A percentile compares a stretch with the other conserved stretches of the same genome.
These are phyloP conservation scores for Paxillus rubicundulus DNA, from an alignment of 768 basidiomycete species.

Conservation along the genomic window DNA sequence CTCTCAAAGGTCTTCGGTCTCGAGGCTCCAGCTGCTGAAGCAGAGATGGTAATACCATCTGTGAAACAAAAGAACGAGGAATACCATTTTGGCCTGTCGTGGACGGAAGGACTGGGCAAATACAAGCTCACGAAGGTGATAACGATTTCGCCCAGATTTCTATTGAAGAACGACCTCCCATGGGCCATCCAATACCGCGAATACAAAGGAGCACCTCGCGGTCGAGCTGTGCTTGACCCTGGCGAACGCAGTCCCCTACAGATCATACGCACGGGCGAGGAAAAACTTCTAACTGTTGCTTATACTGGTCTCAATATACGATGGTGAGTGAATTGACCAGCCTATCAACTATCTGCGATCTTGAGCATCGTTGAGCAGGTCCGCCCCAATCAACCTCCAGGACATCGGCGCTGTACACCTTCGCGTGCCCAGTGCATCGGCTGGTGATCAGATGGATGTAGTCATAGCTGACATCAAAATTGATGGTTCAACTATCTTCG, in stretches of 20 bases:
- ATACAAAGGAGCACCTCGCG: slow-evolving; percentile 68
- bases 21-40: slow-evolving; percentile 91
- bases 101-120: slow-evolving; percentile 93
- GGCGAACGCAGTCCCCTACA: slow-evolving; percentile 70
- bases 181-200: slow-evolving; percentile 79
- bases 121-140: slow-evolving; percentile 96
- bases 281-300: slow-evolving; percentile 80
- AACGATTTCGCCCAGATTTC: slow-evolving; percentile 85
- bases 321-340: slow-evolving; percentile 53
- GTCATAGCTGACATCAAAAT: slow-evolving; percentile 77
- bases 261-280: slow-evolving; percentile 59
- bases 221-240: slow-evolving; percentile 58
- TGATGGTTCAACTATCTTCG: slow-evolving; percentile 85
- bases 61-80: slow-evolving; percentile 60
- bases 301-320: slow-evolving; percentile 80
- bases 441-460: slow-evolving; percentile 46
- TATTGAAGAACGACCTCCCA: slow-evolving; percentile 77
- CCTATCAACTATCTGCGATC: background rate
- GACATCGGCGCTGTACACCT: slow-evolving; percentile 85
- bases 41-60: slow-evolving; percentile 70
- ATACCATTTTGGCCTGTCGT: slow-evolving; percentile 84
- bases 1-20: slow-evolving; percentile 69
- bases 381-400: slow-evolving; percentile 86
- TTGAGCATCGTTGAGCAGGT: slow-evolving; percentile 50
- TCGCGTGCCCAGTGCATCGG: slow-evolving; percentile 50